phyloP scores from a whole-genome alignment of 768 basidiomycete species.

The Mycena alexandri region DNA sequence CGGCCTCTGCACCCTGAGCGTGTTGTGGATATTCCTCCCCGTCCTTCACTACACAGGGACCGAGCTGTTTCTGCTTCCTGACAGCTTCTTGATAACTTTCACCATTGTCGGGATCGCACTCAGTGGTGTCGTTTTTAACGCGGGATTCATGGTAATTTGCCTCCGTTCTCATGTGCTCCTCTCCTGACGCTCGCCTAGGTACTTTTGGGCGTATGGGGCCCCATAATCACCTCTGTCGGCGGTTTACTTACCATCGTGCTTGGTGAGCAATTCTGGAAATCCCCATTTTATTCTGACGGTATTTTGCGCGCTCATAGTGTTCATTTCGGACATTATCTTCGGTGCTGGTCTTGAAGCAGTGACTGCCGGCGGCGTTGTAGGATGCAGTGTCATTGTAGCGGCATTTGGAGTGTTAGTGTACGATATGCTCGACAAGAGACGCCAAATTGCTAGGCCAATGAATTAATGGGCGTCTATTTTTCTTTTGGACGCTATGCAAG shows the following conservation, averaged over 20 bases:
- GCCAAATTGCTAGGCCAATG: constrained; percentile 7
- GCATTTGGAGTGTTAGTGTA: constrained; percentile 87
- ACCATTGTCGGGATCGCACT: constrained; percentile 78
- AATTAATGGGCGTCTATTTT: background rate
- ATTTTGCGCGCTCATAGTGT: too few species aligned
- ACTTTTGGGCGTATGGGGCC: constrained; percentile 88
- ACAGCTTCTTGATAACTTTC: constrained; percentile 55
- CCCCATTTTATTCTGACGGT: too few species aligned
- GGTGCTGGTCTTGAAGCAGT: constrained; percentile 71
- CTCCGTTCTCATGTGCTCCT: constrained; percentile 7
- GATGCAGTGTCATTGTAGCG: constrained; percentile 81
- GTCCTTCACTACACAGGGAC: constrained; percentile 74
- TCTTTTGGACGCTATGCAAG: too few species aligned
- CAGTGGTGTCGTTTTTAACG: constrained; percentile 84
- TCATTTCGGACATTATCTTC: constrained; percentile 82
- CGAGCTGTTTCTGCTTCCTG: constrained; percentile 78
- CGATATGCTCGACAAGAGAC: constrained; percentile 67
- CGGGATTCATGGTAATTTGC: constrained; percentile 80
- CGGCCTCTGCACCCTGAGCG: constrained; percentile 79
- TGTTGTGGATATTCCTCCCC: constrained; percentile 86
- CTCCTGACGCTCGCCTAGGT: constrained; percentile 59
- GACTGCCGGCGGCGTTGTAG: constrained; percentile 79
- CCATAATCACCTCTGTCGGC: constrained; percentile 89
- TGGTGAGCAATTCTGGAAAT: too few species aligned
- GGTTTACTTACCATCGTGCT: constrained; percentile 95